Conservation (phyloP, 2,329 filamentous ascomycete genomes). For the Dothistroma pini region DNA sequence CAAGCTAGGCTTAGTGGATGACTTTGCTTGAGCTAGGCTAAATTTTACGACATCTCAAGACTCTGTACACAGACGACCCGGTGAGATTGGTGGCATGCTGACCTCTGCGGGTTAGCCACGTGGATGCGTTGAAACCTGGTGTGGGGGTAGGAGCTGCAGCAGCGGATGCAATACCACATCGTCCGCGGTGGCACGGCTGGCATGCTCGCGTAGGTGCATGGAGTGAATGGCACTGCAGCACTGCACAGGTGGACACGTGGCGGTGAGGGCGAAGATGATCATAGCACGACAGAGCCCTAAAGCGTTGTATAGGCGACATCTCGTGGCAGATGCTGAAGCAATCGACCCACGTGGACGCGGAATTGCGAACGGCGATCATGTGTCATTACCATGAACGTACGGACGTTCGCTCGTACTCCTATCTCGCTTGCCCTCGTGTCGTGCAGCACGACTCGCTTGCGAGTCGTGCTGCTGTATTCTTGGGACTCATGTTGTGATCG, state of each 20-base stretch:
- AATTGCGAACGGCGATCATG: not conserved
- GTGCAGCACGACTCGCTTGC: not conserved
- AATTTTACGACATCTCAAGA: no score
- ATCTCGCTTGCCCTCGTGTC: not conserved
- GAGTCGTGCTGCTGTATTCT: slow-evolving; percentile 6
- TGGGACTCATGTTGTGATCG: not conserved
- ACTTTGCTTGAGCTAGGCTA: no score
- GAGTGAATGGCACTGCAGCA: not conserved
- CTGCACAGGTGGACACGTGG: not conserved
- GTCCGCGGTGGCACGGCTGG: not conserved
- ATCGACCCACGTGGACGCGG: not conserved
- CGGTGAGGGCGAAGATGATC: not conserved
- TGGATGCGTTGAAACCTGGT: no score
- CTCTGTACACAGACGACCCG: no score
- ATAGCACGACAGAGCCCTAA: not conserved
- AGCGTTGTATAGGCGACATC: not conserved
- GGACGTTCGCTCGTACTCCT: not conserved
- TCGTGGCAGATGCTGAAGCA: not conserved
- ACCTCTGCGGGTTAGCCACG: no score
- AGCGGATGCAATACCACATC: not conserved
- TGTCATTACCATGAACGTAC: not conserved
- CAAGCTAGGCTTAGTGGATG: no score
- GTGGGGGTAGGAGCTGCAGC: not conserved
- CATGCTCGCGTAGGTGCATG: slow-evolving; percentile 2
- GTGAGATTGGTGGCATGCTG: no score